Evolutionary conservation across 768 basidiomycete genomes (phyloP).

Genomic region (Lepiota subincarnata): DNA sequence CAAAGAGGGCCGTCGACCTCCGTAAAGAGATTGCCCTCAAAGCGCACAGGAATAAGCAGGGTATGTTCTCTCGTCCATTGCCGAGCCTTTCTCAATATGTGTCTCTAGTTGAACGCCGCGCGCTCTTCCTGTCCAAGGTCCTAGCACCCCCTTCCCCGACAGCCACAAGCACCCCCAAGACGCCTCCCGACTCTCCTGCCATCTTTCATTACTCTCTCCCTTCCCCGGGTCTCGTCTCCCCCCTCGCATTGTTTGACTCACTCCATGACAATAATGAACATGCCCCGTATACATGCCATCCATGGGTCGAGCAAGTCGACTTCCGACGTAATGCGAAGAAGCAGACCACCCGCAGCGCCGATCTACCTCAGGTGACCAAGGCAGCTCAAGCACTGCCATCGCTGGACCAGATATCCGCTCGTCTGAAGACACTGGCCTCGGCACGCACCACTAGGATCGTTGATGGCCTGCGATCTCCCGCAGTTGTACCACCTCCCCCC

Average conservation of each 20-base stretch:
- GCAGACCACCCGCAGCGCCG: slow-evolving; percentile 12
- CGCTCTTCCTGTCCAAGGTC: slow-evolving; percentile 71
- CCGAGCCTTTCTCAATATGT: neutral
- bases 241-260: slow-evolving; percentile 54
- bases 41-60: slow-evolving; percentile 68
- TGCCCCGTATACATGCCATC: slow-evolving; percentile 26
- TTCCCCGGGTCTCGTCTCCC: slow-evolving; percentile 63
- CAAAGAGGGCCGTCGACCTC: slow-evolving; percentile 49
- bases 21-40: slow-evolving; percentile 73
- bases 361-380: slow-evolving; percentile 18
- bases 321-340: slow-evolving; percentile 37
- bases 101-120: slow-evolving; percentile 64
- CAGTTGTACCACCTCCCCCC: slow-evolving; percentile 16
- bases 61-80: slow-evolving; percentile 35
- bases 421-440: slow-evolving; percentile 34
- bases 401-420: slow-evolving; percentile 73
- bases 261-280: slow-evolving; percentile 31
- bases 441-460: slow-evolving; percentile 11
- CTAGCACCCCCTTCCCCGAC: slow-evolving; percentile 62
- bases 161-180: slow-evolving; percentile 54
- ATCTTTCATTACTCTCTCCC: slow-evolving; percentile 68
- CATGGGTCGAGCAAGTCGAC: slow-evolving; percentile 68
- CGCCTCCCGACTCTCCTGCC: slow-evolving; percentile 65
- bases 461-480: slow-evolving; percentile 13
- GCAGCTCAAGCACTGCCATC: slow-evolving; percentile 44